Base-by-base conservation (phyloP, 73 alveolate species). In the Paramecium sexaurelia region DNA sequence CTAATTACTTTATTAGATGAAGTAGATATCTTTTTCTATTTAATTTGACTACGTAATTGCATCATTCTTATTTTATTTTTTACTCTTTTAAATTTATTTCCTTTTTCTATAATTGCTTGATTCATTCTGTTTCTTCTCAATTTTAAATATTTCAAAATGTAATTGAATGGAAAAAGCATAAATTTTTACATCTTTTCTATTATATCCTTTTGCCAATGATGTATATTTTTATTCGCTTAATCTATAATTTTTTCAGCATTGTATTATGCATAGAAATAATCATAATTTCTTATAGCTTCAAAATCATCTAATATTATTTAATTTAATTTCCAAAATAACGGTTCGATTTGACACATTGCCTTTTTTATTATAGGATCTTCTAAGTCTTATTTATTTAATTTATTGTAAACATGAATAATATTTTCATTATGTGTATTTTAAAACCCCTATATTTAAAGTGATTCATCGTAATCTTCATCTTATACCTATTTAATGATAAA, bases 81-180 rank as follows among this genome's bases (percentile, higher is more conserved):
- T 11, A 61, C 26, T 61, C 83, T 61, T 61, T 61, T 61, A 61
- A 61, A 61, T 61, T 61, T 61, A 61, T 61, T 61, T 32, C 83
- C 83, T 32, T 61, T 61, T 32, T 61, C 83, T 2, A 61, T 61
- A 11, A 61, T 61, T 4, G 83, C 83, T 26, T 61, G 7, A 24
- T 32, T 61, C 83, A 61, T 61, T 61, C 83, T 61, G 43, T 61
- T 61, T 71, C 86, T 71, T 71, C 56, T 35, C 32, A 71, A 71
- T 71, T 43, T 37, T 43, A 78, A 78, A n/a, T 41, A 78, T 45
- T 45, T 78, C 7, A 78, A 13, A 27, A 78, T 78, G 19, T 78
- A 78, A 22, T 78, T 45, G 22, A 41, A 78, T n/a, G 90, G 90
- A 24, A 13, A 45, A 7, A 41, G 32, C 90, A 78, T 39, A 40